Percentiles rank a stretch among this genome's conserved stretches.
Conservation (phyloP, 169 alveolate species). For the Perkinsus chesapeaki region DNA sequence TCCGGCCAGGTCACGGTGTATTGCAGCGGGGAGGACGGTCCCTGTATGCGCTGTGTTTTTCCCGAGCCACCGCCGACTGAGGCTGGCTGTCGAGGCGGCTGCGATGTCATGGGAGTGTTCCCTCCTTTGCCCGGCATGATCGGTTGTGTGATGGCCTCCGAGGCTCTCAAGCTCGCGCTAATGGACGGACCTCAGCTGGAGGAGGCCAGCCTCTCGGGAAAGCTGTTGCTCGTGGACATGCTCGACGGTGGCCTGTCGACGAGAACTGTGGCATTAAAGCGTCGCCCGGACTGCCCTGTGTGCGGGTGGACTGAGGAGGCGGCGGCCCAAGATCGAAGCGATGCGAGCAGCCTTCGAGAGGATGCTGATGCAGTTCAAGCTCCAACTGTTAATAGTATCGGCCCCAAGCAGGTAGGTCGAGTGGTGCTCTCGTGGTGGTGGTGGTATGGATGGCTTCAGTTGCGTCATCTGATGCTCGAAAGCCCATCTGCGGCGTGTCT, state of each 20-base stretch:
- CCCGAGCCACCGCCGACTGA: not conserved
- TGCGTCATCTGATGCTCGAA: not conserved
- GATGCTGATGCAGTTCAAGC: not conserved
- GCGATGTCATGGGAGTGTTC: not conserved
- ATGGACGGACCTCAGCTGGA: not conserved
- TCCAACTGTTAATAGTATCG: not conserved
- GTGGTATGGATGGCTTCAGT: not conserved
- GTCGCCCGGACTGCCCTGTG: not conserved
- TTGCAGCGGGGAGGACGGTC: not conserved
- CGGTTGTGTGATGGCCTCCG: not conserved
- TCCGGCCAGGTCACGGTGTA: not conserved
- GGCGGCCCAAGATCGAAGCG: not conserved
- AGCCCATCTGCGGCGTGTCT: not conserved
- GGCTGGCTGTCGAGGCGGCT: not conserved
- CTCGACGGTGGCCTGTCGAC: not conserved
- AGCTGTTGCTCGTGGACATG: not conserved
- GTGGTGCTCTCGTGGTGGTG: not conserved
- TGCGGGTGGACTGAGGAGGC: conserved; percentile 2
- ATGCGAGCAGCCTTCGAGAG: not conserved
- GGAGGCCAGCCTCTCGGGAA: not conserved
- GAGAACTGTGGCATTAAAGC: not conserved
- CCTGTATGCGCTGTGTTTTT: not conserved
- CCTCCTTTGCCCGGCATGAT: not conserved
- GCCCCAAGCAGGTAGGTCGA: not conserved
- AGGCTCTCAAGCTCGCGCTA: not conserved